A percentile compares a stretch with the other conserved stretches of the same genome.
These are phyloP conservation scores for Gynochthodes officinalis DNA, from an alignment of 257 asterid genomes.

Conservation along the genomic window DNA sequence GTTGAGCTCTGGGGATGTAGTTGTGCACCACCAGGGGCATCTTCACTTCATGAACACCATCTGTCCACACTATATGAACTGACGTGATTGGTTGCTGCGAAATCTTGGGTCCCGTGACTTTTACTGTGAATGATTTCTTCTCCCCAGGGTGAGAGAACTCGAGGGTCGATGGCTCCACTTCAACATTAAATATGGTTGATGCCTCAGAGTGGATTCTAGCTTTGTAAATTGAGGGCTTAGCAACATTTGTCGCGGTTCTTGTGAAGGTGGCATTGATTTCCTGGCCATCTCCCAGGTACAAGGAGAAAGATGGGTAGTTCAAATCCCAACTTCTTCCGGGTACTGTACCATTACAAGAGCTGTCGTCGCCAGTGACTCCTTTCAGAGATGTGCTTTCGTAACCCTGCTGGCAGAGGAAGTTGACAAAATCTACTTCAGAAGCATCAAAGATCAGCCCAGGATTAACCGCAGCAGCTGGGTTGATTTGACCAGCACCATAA, in stretches of 20 bases:
- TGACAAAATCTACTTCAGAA: slow-evolving; percentile 8
- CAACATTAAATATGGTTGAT: neutral
- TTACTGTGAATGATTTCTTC: slow-evolving; percentile 44
- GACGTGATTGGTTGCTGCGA: slow-evolving; percentile 50
- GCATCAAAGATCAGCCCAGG: slow-evolving; percentile 20
- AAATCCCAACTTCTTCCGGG: slow-evolving; percentile 15
- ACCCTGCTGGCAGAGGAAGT: slow-evolving; percentile 20
- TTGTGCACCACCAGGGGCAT: slow-evolving; percentile 49
- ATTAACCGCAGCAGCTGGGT: slow-evolving; percentile 7
- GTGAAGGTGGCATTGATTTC: slow-evolving; percentile 11
- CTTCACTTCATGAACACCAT: slow-evolving; percentile 39
- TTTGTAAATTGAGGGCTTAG: slow-evolving; percentile 3
- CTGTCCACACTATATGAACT: slow-evolving; percentile 43
- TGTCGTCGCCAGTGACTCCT: slow-evolving; percentile 8
- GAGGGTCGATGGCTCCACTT: slow-evolving; percentile 39
- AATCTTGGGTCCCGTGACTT: slow-evolving; percentile 40
- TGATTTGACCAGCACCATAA: slow-evolving; percentile 17
- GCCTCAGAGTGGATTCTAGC: neutral
- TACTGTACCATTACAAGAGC: neutral
- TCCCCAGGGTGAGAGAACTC: slow-evolving; percentile 45
- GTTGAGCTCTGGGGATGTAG: slow-evolving; percentile 38
- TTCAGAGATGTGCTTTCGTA: slow-evolving; percentile 9
- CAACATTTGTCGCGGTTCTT: slow-evolving; percentile 17
- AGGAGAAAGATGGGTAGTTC: slow-evolving; percentile 19
- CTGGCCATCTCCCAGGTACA: slow-evolving; percentile 9